A percentile compares a stretch with the other conserved stretches of the same genome.
Evolutionary conservation across 345 rosid species (phyloP).

Genomic region (Eutrema yunnanense): DNA sequence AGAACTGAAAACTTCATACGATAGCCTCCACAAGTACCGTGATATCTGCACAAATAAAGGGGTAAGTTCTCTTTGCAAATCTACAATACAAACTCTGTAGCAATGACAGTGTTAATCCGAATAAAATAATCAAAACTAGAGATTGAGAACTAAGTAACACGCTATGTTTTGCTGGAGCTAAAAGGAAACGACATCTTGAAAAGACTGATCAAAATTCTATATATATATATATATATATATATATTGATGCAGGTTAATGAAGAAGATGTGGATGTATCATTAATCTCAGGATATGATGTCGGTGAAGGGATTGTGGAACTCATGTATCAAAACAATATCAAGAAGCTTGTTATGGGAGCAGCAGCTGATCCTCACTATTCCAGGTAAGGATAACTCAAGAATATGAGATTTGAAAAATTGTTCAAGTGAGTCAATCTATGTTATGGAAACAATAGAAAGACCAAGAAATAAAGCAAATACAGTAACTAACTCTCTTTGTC

Average conservation of each 20-base stretch:
- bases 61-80: slow-evolving; percentile 33
- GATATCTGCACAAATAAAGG: slow-evolving; percentile 42
- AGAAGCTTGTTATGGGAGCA: slow-evolving; percentile 83
- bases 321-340: slow-evolving; percentile 42
- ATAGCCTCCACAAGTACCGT: slow-evolving; percentile 45
- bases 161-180: not conserved
- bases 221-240: not conserved
- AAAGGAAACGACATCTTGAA: not conserved
- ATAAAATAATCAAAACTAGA: not conserved
- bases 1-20: slow-evolving; percentile 39
- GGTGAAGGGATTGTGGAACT: slow-evolving; percentile 69
- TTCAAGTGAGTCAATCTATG: not conserved
- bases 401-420: not conserved
- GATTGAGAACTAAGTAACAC: not conserved
- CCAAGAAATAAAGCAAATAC: not conserved
- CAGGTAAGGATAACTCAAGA: slow-evolving; percentile 29
- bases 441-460: not conserved
- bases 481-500: slow-evolving; percentile 1
- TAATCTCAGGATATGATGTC: slow-evolving; percentile 27
- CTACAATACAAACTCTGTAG: not conserved
- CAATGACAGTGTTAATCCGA: not conserved
- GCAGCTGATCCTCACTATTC: slow-evolving; percentile 65
- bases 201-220: not conserved
- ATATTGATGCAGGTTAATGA: slow-evolving; percentile 43
- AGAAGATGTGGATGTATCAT: slow-evolving; percentile 40